Percentiles rank a stretch among this genome's conserved stretches.
These are phyloP conservation scores for Claviceps sp. DNA, from an alignment of 2,329 filamentous ascomycete genomes.

Conservation along the genomic window DNA sequence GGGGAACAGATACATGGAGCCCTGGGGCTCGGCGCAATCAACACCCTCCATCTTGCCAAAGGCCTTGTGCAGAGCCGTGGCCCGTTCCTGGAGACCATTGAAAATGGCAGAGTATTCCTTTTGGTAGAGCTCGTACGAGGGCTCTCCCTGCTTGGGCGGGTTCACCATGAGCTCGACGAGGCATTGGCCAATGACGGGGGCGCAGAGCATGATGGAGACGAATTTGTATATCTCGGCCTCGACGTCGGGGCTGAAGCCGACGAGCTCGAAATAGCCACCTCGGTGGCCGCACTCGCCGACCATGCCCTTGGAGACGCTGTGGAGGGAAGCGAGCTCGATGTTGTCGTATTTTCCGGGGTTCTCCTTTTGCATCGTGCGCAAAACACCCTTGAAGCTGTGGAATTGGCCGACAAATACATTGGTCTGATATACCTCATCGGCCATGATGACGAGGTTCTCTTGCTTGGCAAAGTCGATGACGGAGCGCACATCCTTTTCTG, in stretches of 20 bases:
- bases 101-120: constrained; percentile 77
- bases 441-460: constrained; percentile 78
- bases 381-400: constrained; percentile 83
- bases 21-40: constrained; percentile 77
- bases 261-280: constrained; percentile 93
- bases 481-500: constrained; percentile 62
- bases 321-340: constrained; percentile 81
- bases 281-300: constrained; percentile 96
- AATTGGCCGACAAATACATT: constrained; percentile 95
- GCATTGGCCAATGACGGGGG: constrained; percentile 91
- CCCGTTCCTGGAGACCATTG: constrained; percentile 63
- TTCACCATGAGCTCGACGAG: constrained; percentile 97
- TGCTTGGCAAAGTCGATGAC: constrained; percentile 81
- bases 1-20: constrained; percentile 98
- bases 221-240: constrained; percentile 97
- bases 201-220: constrained; percentile 90
- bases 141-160: constrained; percentile 71
- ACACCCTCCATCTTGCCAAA: constrained; percentile 95
- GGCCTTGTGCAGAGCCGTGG: constrained; percentile 73
- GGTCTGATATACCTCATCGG: constrained; percentile 98
- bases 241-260: constrained; percentile 75
- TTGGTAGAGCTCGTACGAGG: constrained; percentile 71
- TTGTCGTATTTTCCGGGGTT: constrained; percentile 63
- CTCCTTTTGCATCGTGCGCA: constrained; percentile 68
- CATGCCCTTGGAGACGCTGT: constrained; percentile 96